Conservation (phyloP, 768 basidiomycete species). For the Mycena belliarum region DNA sequence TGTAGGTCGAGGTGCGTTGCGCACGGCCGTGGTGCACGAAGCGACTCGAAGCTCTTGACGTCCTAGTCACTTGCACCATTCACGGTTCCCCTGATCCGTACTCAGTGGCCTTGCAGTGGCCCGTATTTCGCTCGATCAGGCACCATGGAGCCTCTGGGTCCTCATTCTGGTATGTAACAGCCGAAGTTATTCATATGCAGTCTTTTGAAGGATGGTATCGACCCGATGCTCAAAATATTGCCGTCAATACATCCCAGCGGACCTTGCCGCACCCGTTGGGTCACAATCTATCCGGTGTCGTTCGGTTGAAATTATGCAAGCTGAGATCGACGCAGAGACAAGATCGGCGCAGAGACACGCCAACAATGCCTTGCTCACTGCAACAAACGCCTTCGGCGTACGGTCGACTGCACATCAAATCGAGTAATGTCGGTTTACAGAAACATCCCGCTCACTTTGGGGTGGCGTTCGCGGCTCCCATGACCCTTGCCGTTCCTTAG, state of each 20-base stretch:
- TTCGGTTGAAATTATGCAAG: too few species aligned
- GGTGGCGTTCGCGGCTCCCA: not conserved
- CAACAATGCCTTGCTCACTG: too few species aligned
- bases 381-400: too few species aligned
- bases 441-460: not conserved
- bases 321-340: too few species aligned
- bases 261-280: not conserved
- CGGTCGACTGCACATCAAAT: too few species aligned
- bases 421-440: too few species aligned
- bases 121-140: not conserved
- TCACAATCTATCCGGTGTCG: too few species aligned
- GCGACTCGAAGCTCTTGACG: constrained; percentile 10
- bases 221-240: not conserved
- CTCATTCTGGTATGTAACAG: constrained; percentile 6
- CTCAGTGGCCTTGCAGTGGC: constrained; percentile 8
- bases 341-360: too few species aligned
- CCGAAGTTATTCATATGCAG: constrained; percentile 5
- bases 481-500: too few species aligned
- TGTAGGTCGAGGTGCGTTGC: constrained; percentile 5
- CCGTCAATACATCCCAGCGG: not conserved
- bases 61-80: not conserved
- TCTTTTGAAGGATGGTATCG: not conserved
- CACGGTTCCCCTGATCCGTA: constrained; percentile 3
- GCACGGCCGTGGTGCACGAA: constrained; percentile 4
- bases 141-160: not conserved